Evolutionary conservation across 1,284 basidiomycete genomes (phyloP).

Genomic region (Apiotrichum gamsii): DNA sequence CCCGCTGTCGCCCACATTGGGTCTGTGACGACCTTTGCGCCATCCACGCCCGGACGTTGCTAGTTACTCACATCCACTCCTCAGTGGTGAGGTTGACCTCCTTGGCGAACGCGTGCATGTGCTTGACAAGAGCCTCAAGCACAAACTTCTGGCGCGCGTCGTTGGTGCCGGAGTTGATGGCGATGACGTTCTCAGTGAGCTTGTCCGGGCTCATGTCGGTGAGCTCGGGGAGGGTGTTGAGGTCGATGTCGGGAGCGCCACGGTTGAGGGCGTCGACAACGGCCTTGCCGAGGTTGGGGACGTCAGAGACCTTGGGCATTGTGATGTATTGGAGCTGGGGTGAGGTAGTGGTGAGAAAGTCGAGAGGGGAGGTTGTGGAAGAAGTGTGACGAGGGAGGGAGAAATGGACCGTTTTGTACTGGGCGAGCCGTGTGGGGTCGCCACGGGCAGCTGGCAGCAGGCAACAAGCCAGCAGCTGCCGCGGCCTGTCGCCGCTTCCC

Average conservation of each 20-base stretch:
- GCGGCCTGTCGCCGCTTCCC: too few species aligned
- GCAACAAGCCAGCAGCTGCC: too few species aligned
- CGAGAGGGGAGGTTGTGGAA: too few species aligned
- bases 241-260: constrained; percentile 20
- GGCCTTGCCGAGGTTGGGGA: constrained; percentile 21
- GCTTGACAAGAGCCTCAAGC: constrained; percentile 53
- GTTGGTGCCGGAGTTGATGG: constrained; percentile 50
- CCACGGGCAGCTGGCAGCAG: too few species aligned
- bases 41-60: too few species aligned
- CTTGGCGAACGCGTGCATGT: constrained; percentile 64
- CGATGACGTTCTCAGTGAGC: constrained; percentile 56
- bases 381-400: too few species aligned
- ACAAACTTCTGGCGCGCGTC: constrained; percentile 53
- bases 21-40: neutral
- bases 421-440: too few species aligned
- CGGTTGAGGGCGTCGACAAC: constrained; percentile 17
- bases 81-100: constrained; percentile 71
- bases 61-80: constrained; percentile 72
- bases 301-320: constrained; percentile 17
- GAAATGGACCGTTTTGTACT: too few species aligned
- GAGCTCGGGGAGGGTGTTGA: constrained; percentile 50
- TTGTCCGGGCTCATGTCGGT: constrained; percentile 49
- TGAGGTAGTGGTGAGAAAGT: too few species aligned
- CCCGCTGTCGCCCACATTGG: too few species aligned
- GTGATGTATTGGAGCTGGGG: neutral